phyloP scores from a whole-genome alignment of 306 rosid species.

The Ziziphus jujuba region DNA sequence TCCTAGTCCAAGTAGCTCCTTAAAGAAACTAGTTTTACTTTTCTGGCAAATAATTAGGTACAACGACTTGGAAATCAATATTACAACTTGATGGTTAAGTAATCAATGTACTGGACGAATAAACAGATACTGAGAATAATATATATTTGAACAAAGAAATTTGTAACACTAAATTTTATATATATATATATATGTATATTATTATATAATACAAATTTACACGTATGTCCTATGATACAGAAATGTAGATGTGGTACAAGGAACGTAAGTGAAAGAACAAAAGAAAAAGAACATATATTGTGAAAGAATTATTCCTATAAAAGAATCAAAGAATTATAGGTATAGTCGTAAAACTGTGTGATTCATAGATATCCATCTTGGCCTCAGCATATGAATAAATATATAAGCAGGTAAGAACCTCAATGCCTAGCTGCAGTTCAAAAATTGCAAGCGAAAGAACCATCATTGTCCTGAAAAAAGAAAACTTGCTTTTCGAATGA shows the following conservation, averaged over 20 bases:
- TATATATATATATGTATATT: too few species aligned
- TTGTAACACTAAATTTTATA: too few species aligned
- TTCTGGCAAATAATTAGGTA: too few species aligned
- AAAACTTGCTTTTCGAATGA: conserved; percentile 17
- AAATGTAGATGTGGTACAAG: conserved; percentile 19
- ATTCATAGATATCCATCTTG: conserved; percentile 15
- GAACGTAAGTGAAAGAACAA: conserved; percentile 29
- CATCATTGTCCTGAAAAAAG: conserved; percentile 11
- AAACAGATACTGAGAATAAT: too few species aligned
- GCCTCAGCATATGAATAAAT: conserved; percentile 17
- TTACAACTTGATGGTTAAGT: too few species aligned
- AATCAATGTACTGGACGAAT: too few species aligned
- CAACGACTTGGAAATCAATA: too few species aligned
- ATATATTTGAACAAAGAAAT: too few species aligned
- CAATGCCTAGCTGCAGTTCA: conserved; percentile 14
- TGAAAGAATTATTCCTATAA: conserved; percentile 43
- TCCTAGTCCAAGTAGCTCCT: too few species aligned
- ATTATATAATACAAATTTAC: conserved; percentile 21
- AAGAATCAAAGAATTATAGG: conserved; percentile 58
- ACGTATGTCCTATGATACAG: conserved; percentile 25
- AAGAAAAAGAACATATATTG: conserved; percentile 28
- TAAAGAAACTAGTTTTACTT: too few species aligned
- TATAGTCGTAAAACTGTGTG: conserved; percentile 17
- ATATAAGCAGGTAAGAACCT: conserved; percentile 15
- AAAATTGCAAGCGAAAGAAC: conserved; percentile 13